Evolutionary conservation across 192 early-diverging fungal species (phyloP).

Genomic region (Coemansia sp.): DNA sequence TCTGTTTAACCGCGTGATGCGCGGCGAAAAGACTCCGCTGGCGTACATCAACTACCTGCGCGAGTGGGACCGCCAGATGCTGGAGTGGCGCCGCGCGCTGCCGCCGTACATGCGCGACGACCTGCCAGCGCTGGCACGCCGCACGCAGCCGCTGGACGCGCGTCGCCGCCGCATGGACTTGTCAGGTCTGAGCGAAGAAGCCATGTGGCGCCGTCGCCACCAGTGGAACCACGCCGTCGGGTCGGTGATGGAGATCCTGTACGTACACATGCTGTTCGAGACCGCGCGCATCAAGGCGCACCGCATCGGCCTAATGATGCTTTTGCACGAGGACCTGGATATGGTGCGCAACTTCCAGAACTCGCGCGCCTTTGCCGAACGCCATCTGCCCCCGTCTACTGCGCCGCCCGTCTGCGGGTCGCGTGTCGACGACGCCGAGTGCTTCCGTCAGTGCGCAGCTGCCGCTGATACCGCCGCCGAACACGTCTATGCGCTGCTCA

Average conservation of each 20-base stretch:
- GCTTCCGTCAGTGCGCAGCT: constrained; percentile 23
- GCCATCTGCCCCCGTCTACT: constrained; percentile 26
- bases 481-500: constrained; percentile 46
- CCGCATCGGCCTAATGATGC: constrained; percentile 50
- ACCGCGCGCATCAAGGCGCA: constrained; percentile 49
- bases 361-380: constrained; percentile 38
- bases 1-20: constrained; percentile 49
- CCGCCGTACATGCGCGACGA: constrained; percentile 36
- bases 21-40: constrained; percentile 38
- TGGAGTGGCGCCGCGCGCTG: constrained; percentile 46
- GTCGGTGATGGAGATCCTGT: constrained; percentile 43
- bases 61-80: constrained; percentile 56
- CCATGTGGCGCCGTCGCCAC: constrained; percentile 54
- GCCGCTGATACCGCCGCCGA: constrained; percentile 24
- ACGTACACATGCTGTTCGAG: constrained; percentile 53
- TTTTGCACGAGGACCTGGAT: constrained; percentile 49
- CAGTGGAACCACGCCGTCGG: constrained; percentile 55
- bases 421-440: constrained; percentile 35
- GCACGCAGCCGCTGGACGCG: constrained; percentile 45
- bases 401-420: constrained; percentile 17
- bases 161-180: constrained; percentile 46
- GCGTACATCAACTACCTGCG: constrained; percentile 47
- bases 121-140: constrained; percentile 35
- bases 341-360: constrained; percentile 56
- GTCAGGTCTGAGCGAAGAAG: constrained; percentile 47